Evolutionary conservation across 306 rosid genomes (phyloP), one percentile per base, ranked within the genome.

Genomic region (Parietaria judaica): DNA sequence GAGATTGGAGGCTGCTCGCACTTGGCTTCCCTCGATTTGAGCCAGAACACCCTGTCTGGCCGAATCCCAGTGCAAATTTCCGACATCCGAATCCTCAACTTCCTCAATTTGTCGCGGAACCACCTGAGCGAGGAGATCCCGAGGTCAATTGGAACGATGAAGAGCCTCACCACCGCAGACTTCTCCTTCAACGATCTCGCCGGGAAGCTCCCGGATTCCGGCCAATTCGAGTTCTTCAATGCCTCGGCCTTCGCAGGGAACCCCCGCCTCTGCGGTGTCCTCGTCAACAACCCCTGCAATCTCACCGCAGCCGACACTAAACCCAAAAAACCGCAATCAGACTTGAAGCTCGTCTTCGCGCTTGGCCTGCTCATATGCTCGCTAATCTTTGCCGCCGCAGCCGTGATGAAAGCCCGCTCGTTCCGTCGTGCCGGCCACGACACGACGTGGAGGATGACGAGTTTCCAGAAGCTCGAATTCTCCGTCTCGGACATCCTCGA

Each of bases 31-130:
- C 89, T 89, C 36, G 95, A 89, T 83, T 67, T 89, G 84, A 89
- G 96, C 80, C 89, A 87, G 77, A 89, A 89, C 83, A 89, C 84
- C 78, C 89, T 89, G 65, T 78, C 97, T 12, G 92, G 89, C 70
- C 54, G 78, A 39, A 71, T 89, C 60, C 91, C 97, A 2, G 75
- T 69, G 0, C 70, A 74, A 54, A 82, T 89, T 61, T 80, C 95
- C 69, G 71, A 78, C 45, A 70, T 81, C 65, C 90, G 37, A 5
- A 84, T 81, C 6, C 70, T 87, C 71, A 87, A 81, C 63, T 81
- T 76, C 84, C 35, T 87, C 36, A 87, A 87, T 72, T 36, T 84
- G 12, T 87, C 95, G 36, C 76, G 86, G 68, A 87, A 87, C 81
- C 81, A 84, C 76, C 60, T 87, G 72, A 84, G 67, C 79, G 79